Percentiles rank a stretch among this genome's conserved stretches.
These are phyloP conservation scores for Colletotrichum chrysophilum DNA, from an alignment of 2,329 filamentous ascomycete species.

Conservation along the genomic window DNA sequence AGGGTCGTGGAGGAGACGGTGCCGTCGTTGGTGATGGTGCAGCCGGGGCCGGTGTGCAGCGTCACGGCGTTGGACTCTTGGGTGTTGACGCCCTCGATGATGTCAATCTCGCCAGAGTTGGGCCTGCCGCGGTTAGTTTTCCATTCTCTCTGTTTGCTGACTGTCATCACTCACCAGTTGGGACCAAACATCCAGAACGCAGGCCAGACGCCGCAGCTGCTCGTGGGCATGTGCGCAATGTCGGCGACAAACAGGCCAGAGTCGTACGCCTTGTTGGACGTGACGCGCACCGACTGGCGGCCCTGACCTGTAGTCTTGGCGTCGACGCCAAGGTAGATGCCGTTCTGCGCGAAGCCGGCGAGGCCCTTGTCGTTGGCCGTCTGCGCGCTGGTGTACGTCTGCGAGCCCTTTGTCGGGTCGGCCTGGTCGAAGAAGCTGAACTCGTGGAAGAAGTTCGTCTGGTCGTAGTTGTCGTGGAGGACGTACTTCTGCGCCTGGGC, in stretches of 20 bases:
- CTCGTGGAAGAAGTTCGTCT: constrained; percentile 59
- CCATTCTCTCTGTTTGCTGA: not conserved
- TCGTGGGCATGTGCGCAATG: constrained; percentile 77
- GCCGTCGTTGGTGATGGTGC: constrained; percentile 58
- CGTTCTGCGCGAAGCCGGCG: constrained; percentile 58
- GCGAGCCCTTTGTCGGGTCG: constrained; percentile 79
- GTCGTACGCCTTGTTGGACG: constrained; percentile 69
- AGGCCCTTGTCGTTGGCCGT: constrained; percentile 64
- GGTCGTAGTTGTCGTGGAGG: constrained; percentile 53
- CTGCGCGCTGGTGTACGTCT: constrained; percentile 67
- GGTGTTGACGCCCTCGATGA: constrained; percentile 78
- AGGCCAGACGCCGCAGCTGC: constrained; percentile 76
- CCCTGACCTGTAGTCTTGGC: constrained; percentile 62
- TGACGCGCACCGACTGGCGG: constrained; percentile 73
- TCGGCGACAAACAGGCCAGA: constrained; percentile 76
- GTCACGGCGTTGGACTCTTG: constrained; percentile 66
- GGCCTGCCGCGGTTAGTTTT: constrained; percentile 42
- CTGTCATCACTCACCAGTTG: constrained; percentile 55
- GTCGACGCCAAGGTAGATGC: constrained; percentile 75
- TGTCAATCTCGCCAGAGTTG: constrained; percentile 75
- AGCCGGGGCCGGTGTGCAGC: constrained; percentile 69
- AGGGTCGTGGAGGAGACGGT: constrained; percentile 50
- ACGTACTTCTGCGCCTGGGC: constrained; percentile 40
- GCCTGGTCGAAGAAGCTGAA: constrained; percentile 60
- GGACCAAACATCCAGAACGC: constrained; percentile 73